These are phyloP conservation scores for Gossypium laxum DNA, from an alignment of 441 rosid genomes.

Conservation along the genomic window DNA sequence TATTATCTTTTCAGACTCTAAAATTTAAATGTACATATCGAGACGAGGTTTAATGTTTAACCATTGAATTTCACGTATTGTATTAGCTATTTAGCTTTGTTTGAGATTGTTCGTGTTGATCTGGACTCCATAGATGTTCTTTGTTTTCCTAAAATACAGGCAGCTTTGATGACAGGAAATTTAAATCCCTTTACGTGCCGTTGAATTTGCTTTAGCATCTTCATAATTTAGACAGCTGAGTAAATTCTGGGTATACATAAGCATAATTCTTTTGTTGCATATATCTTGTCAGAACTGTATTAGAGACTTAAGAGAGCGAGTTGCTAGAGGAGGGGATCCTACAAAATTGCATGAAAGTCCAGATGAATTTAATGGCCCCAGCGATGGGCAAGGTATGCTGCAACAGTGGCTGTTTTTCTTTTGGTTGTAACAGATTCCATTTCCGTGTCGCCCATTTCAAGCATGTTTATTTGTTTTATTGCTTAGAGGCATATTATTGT, in stretches of 20 bases:
- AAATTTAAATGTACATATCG: not conserved
- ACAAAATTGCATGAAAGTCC: slow-evolving; percentile 50
- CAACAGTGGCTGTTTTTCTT: not conserved
- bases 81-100: not conserved
- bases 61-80: not conserved
- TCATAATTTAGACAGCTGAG: not conserved
- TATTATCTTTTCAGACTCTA: not conserved
- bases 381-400: slow-evolving; percentile 42
- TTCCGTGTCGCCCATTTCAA: not conserved
- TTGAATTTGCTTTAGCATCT: not conserved
- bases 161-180: not conserved
- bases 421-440: not conserved
- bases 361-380: slow-evolving; percentile 24
- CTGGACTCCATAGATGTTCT: not conserved
- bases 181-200: not conserved
- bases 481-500: not conserved
- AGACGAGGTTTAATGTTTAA: not conserved
- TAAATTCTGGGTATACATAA: not conserved
- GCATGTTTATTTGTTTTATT: not conserved
- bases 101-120: not conserved
- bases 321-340: slow-evolving; percentile 76
- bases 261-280: not conserved
- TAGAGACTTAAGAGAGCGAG: slow-evolving; percentile 66
- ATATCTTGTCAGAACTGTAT: slow-evolving; percentile 46
- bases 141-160: not conserved